Conservation (phyloP, 2,329 filamentous ascomycete species). For the Didymella pinodella region DNA sequence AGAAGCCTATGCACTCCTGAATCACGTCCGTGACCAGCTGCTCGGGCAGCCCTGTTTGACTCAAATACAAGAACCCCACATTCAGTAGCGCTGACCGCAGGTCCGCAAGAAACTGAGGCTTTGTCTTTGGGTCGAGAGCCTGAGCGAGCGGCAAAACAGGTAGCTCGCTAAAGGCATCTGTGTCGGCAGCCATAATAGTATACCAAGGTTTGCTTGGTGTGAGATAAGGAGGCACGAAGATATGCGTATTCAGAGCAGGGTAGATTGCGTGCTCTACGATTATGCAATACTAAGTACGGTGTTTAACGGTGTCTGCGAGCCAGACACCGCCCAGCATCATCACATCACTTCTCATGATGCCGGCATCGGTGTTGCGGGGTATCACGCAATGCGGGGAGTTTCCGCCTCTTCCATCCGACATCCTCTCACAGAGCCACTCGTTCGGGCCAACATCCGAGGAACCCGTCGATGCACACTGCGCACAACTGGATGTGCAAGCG, state of each 20-base stretch:
- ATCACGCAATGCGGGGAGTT: slow-evolving; percentile 4
- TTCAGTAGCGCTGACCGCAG: slow-evolving; percentile 80
- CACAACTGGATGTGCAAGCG: background rate
- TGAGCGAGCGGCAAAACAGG: slow-evolving; percentile 79
- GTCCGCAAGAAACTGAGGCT: slow-evolving; percentile 73
- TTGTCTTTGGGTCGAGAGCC: slow-evolving; percentile 71
- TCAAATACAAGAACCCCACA: slow-evolving; percentile 88
- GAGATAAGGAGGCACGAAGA: background rate
- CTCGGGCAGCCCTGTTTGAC: slow-evolving; percentile 70
- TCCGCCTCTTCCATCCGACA: background rate
- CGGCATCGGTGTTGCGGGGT: slow-evolving; percentile 1
- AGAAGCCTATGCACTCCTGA: slow-evolving; percentile 74
- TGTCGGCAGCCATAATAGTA: background rate
- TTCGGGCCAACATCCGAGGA: background rate
- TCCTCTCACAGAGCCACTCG: background rate
- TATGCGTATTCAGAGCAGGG: background rate
- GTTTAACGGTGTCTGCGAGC: background rate
- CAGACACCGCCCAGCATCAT: background rate
- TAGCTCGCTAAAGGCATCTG: slow-evolving; percentile 68
- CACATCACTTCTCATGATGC: background rate
- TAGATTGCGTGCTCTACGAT: background rate
- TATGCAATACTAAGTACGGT: background rate
- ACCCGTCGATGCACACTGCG: background rate
- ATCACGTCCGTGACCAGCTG: slow-evolving; percentile 72
- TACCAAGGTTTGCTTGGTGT: background rate